Base-by-base conservation (phyloP, 116 monocot species). In the Trichopus zeylanicus region DNA sequence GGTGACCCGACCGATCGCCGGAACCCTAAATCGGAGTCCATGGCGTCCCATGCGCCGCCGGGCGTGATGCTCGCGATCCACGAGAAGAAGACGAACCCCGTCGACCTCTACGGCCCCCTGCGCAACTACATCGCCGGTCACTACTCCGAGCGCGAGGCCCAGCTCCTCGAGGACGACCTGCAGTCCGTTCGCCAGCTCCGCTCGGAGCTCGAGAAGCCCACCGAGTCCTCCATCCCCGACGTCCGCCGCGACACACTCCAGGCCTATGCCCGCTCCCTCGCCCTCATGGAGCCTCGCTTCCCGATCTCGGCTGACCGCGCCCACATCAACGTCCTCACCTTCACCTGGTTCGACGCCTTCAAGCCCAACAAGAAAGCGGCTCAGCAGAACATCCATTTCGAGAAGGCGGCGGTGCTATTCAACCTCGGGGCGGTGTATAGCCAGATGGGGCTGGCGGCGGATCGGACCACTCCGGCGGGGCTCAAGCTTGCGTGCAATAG, bases 91-190 rank as follows among this genome's bases (percentile, higher is more conserved):
- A 82, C 93, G 27, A 37, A 56, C 34, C 2, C 86, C 7, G 56
- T 75, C 48, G 97, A 97, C 32, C 70, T 97, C 46, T 87, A 90
- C 75, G 79, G 87, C 33, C 81, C 87, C 3, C 75, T 87, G 48
- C 90, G 91, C 34, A 33, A 70, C 37, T 91, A 82, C 87, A 76
- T 87, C 87, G 54, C 79, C 61, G 10, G 32, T 30, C 67, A 73
- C 74, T 91, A 82, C 97, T 84, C 84, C n/a, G 97, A 97, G 66
- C 90, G 87, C 49, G 91, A 97, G 53, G 97, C 97, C 6, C 83
- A 78, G 71, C 55, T 64, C 60, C 76, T 71, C 20, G 82, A 82
- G n/a, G 89, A 83, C 56, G 93, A 93, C 58, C 86, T 93, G 59
- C 63, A 81, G 9, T 1, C 72, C 58, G 57, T 97, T 42, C 85